Evolutionary conservation across 495 filamentous ascomycete genomes (phyloP).

Genomic region (Hypoxylon subgilvum): DNA sequence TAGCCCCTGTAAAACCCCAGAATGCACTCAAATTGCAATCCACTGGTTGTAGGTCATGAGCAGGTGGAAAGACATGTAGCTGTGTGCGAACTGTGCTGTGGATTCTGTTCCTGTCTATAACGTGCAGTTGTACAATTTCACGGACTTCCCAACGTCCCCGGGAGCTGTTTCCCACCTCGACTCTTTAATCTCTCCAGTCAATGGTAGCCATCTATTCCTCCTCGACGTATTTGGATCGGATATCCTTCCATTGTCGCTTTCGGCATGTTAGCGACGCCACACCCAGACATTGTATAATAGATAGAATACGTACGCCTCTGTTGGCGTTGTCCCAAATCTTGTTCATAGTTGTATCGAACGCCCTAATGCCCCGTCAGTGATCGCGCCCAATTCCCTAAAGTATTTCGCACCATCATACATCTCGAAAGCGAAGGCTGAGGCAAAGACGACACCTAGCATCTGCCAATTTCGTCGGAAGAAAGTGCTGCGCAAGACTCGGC

Average conservation of each 20-base stretch:
- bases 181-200: neutral
- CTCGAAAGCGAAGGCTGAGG: conserved; percentile 86
- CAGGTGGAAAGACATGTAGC: neutral
- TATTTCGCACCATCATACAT: conserved; percentile 66
- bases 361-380: conserved; percentile 58
- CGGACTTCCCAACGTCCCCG: conserved; percentile 6
- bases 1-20: too few species aligned
- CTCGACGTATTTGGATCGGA: conserved; percentile 82
- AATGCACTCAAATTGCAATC: neutral
- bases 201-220: conserved; percentile 59
- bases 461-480: conserved; percentile 83
- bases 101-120: conserved; percentile 25
- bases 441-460: conserved; percentile 87
- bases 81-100: conserved; percentile 18
- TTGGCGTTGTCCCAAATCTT: conserved; percentile 89
- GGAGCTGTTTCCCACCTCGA: neutral
- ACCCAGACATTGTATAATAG: neutral
- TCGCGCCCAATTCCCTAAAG: neutral
- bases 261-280: conserved; percentile 39
- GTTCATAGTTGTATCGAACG: conserved; percentile 77
- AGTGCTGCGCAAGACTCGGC: conserved; percentile 61
- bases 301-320: conserved; percentile 74
- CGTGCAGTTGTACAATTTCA: conserved; percentile 23
- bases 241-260: conserved; percentile 99
- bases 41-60: neutral